Base-by-base conservation (phyloP, 139 green algal species). In the Chlorella sorokiniana region DNA sequence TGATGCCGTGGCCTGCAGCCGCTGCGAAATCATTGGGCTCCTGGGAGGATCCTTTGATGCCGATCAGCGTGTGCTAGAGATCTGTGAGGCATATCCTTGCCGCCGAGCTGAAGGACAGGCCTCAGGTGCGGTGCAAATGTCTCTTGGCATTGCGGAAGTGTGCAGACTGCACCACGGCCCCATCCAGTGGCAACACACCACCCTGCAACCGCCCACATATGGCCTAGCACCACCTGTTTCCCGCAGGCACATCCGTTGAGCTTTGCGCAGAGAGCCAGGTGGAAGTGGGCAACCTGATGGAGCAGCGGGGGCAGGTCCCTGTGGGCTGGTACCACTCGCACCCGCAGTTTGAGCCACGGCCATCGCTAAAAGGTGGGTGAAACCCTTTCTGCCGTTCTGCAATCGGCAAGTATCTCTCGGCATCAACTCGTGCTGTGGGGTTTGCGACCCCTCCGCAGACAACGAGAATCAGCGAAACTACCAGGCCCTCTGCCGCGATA, bases 391-490 rank as follows among this genome's bases (percentile, higher is more conserved):
- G 38, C 65, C 35, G 25, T 31, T 20, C 64, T 48, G 33, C 48
- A 25, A n/a, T n/a, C n/a, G n/a, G n/a, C n/a, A n/a, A n/a, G n/a
- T n/a, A n/a, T n/a, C n/a, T n/a, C n/a, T n/a, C n/a, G n/a, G n/a
- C 56, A 29, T 59, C 48, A 59, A 25, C 48, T 59, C 48, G 16
- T 59, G 11, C 14, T 59, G 48, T 59, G 48, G 11, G 11, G 48
- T 59, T 65, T n/a, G n/a, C n/a, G n/a, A n/a, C n/a, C n/a, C n/a
- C n/a, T n/a, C n/a, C 31, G 69, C 72, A 79, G 93, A 97, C 88
- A 92, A 91, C n/a, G 91, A 95, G 71, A 97, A 96, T 88, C 94
- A 98, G 84, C 81, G 90, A 35, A 98, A 97, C 89, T 96, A 96
- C 82, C 90, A 94, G 79, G 88, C 87, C 35, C 83, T 97, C 18